Percentiles rank a stretch among this genome's conserved stretches.
These are phyloP conservation scores for Apiospora pterosperma DNA, from an alignment of 2,329 filamentous ascomycete genomes.

Conservation along the genomic window DNA sequence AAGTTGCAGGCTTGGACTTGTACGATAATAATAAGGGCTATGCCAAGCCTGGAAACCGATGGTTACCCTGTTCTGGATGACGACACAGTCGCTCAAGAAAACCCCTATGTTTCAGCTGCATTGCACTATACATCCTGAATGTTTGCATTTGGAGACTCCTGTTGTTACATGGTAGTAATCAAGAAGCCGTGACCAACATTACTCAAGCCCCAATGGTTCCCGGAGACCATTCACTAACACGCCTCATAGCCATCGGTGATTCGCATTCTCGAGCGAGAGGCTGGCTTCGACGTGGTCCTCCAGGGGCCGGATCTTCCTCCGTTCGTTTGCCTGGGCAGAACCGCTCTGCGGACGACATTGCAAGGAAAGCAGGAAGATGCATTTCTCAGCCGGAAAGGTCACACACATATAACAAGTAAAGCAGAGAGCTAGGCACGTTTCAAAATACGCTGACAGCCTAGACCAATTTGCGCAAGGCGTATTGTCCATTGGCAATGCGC, in stretches of 20 bases:
- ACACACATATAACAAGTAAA: background rate
- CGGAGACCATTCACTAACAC: too few relatives aligned
- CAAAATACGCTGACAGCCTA: too few relatives aligned
- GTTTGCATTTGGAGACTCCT: background rate
- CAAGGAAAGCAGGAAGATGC: background rate
- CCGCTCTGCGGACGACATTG: background rate
- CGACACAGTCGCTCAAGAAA: background rate
- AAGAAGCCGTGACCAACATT: background rate
- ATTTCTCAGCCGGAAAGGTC: background rate
- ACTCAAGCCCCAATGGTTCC: too few relatives aligned
- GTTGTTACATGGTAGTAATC: too few relatives aligned
- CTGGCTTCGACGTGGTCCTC: too few relatives aligned
- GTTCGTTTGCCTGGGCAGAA: background rate
- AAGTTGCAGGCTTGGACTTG: background rate
- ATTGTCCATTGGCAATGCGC: too few relatives aligned
- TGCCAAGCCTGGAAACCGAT: background rate
- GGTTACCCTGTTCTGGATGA: background rate
- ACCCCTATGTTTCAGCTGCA: constrained; percentile 1
- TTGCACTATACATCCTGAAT: background rate
- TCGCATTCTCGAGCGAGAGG: too few relatives aligned
- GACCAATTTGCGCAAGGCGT: background rate
- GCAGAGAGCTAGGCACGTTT: too few relatives aligned
- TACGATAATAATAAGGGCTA: background rate
- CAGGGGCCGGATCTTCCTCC: background rate
- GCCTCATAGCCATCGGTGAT: too few relatives aligned